phyloP scores from a whole-genome alignment of 192 early-diverging fungal species.

The Coemansia sp. region DNA sequence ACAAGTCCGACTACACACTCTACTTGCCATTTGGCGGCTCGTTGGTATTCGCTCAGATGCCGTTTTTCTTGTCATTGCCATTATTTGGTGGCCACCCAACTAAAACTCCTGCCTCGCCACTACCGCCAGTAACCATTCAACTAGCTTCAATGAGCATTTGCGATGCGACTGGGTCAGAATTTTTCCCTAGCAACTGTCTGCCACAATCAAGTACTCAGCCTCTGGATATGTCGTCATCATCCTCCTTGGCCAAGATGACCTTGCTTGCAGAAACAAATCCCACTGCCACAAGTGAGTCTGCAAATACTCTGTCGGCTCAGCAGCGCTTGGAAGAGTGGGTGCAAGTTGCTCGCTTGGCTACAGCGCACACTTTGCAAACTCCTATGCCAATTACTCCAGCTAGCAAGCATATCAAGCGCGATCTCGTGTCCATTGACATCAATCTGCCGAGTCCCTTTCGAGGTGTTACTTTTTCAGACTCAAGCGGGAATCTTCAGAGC shows the following conservation, averaged over 20 bases:
- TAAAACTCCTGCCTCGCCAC: constrained; percentile 2
- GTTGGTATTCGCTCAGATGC: constrained; percentile 11
- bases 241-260: not conserved
- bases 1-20: not conserved
- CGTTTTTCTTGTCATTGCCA: constrained; percentile 22
- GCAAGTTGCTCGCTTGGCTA: not conserved
- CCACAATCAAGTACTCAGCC: not conserved
- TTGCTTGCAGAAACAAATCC: not conserved
- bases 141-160: constrained; percentile 20
- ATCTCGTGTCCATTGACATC: constrained; percentile 9
- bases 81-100: not conserved
- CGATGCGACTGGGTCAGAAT: constrained; percentile 17
- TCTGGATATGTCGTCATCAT: not conserved
- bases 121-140: constrained; percentile 24
- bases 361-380: not conserved
- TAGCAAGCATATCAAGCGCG: not conserved
- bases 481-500: not conserved
- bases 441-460: constrained; percentile 5
- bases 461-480: constrained; percentile 4
- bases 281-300: not conserved
- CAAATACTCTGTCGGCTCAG: not conserved
- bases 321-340: not conserved
- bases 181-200: constrained; percentile 16
- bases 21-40: constrained; percentile 15
- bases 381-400: not conserved